Base-by-base conservation (phyloP, 2,329 filamentous ascomycete species). In the Tricladium varicosporioides region DNA sequence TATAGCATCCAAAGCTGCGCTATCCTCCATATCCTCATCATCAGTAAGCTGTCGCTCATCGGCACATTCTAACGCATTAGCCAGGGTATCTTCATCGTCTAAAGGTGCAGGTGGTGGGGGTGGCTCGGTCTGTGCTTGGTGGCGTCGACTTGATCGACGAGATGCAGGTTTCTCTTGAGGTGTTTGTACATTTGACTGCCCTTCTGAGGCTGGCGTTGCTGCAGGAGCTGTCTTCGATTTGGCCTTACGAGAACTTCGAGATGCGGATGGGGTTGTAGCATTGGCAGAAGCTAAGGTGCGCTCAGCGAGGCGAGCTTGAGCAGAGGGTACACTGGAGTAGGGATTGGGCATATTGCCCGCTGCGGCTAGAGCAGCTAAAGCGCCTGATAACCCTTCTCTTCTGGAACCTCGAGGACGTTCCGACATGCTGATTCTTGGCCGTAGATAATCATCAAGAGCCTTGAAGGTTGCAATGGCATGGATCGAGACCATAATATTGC, bases 401-500 rank as follows among this genome's bases (percentile, higher is more conserved):
- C 87, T 81, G 31, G 81, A 78, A 9, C 77, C 78, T 45, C 86
- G 81, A 11, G 89, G 84, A 16, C 90, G 84, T 61, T 96, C 92
- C 2, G 89, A 85, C 13, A 94, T 72, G 66, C 81, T 91, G 58
- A 99, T 96, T 59, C 93, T 84, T 7, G 94, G 94, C 40, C 94
- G 87, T 45, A 99, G 80, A 71, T 97, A 99, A 70, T 99, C 94
- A 69, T 97, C 94, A 19, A 99, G 77, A 0, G 93, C 90, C 72
- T 97, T 97, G 78, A 99, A 97, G 0, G 92, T 97, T 2, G 94
- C 93, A 68, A 99, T 97, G 14, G 94, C 94, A 71, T 99, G 94
- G 56, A 99, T 99, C 0, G 92, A 96, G 1, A 99, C 94, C 88
- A 97, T 97, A 61, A 99, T 95, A 64, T 93, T 96, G 18, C 90